A percentile compares a stretch with the other conserved stretches of the same genome.
These are phyloP conservation scores for Xylaria acuta DNA, from an alignment of 495 filamentous ascomycete genomes.

Conservation along the genomic window DNA sequence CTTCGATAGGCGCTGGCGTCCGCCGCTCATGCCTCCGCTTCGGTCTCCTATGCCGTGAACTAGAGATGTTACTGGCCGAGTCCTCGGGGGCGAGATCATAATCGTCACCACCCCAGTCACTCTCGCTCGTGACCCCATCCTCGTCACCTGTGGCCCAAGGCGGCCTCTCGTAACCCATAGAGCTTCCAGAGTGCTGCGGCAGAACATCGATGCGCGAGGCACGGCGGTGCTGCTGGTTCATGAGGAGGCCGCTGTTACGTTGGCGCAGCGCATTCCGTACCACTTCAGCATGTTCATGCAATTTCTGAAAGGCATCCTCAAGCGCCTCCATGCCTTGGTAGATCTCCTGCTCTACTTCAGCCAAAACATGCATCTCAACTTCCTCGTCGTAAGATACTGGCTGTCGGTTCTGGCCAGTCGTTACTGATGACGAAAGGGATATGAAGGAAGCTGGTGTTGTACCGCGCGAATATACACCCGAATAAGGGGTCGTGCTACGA, in stretches of 20 bases:
- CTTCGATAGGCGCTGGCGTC: slow-evolving; percentile 84
- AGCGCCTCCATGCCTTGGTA: slow-evolving; percentile 92
- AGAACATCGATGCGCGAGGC: slow-evolving; percentile 55
- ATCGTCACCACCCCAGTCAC: slow-evolving; percentile 71
- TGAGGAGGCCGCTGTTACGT: slow-evolving; percentile 76
- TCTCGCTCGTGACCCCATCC: slow-evolving; percentile 58
- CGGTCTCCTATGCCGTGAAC: slow-evolving; percentile 70
- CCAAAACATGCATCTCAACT: slow-evolving; percentile 85
- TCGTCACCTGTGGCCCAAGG: slow-evolving; percentile 51
- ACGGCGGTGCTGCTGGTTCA: slow-evolving; percentile 76
- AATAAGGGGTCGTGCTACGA: slow-evolving; percentile 45
- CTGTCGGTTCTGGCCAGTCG: slow-evolving; percentile 45
- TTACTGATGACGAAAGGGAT: slow-evolving; percentile 47
- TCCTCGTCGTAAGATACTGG: slow-evolving; percentile 90
- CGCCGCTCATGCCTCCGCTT: slow-evolving; percentile 75
- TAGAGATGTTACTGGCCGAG: slow-evolving; percentile 86
- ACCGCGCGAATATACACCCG: slow-evolving; percentile 41
- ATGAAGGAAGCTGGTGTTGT: slow-evolving; percentile 52
- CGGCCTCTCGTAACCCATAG: slow-evolving; percentile 46
- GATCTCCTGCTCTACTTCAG: slow-evolving; percentile 92
- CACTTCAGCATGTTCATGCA: slow-evolving; percentile 82
- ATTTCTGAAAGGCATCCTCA: slow-evolving; percentile 92
- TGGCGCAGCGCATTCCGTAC: slow-evolving; percentile 82
- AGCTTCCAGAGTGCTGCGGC: slow-evolving; percentile 46
- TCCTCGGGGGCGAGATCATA: slow-evolving; percentile 78